These are phyloP conservation scores for Periglandula ipomoeae DNA, from an alignment of 2,329 filamentous ascomycete species.

Conservation along the genomic window DNA sequence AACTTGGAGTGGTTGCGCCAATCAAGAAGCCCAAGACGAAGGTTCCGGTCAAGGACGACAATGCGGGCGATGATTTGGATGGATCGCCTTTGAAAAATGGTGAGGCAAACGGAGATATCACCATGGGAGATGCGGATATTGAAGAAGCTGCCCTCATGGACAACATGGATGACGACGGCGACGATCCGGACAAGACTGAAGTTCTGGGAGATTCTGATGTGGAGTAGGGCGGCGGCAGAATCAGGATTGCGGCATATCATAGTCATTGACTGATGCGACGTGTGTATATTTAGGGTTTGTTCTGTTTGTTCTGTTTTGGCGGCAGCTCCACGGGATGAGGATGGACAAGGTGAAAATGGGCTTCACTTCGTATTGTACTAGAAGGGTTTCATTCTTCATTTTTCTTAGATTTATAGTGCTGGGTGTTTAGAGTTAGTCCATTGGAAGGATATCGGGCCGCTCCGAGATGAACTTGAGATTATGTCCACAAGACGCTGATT, in stretches of 20 bases:
- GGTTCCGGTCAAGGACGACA: constrained; percentile 13
- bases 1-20: constrained; percentile 37
- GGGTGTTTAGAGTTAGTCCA: too few species aligned
- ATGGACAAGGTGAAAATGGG: too few species aligned
- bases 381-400: background rate
- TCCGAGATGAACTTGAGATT: too few species aligned
- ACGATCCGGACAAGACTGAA: constrained; percentile 31
- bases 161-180: constrained; percentile 37
- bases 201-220: constrained; percentile 27
- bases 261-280: background rate
- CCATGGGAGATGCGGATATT: constrained; percentile 45
- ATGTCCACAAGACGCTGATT: too few species aligned
- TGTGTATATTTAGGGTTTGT: background rate
- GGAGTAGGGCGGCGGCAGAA: constrained; percentile 13
- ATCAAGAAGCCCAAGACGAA: constrained; percentile 29
- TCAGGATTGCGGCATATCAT: background rate
- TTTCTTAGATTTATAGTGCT: background rate
- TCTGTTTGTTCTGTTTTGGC: background rate
- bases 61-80: constrained; percentile 3
- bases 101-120: constrained; percentile 33
- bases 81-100: constrained; percentile 17
- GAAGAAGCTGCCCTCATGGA: constrained; percentile 34
- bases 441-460: too few species aligned
- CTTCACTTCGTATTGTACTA: too few species aligned
- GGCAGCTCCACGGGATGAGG: too few species aligned